phyloP scores from a whole-genome alignment of 768 basidiomycete genomes.

The Tulasnella sp. region DNA sequence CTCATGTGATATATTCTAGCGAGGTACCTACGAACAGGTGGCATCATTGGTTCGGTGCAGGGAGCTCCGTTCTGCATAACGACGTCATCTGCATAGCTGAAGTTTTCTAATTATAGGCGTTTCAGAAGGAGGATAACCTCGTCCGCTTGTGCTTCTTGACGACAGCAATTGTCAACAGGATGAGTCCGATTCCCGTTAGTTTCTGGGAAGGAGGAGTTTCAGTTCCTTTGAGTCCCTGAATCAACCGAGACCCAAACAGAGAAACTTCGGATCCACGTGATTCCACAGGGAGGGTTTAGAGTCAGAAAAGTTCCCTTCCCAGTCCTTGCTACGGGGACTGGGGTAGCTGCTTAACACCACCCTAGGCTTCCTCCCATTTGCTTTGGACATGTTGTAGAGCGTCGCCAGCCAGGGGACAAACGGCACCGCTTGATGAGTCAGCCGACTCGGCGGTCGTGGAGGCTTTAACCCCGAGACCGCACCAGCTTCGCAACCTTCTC shows the following conservation, averaged over 20 bases:
- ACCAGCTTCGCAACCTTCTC: too few species aligned
- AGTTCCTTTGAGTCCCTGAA: background rate
- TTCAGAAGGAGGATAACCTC: background rate
- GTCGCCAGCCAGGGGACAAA: too few species aligned
- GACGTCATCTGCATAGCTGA: background rate
- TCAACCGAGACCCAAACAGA: background rate
- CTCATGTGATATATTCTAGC: too few species aligned
- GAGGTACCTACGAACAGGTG: too few species aligned
- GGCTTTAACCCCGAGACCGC: background rate
- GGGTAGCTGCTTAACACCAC: too few species aligned
- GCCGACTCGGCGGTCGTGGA: background rate
- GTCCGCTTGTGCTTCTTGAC: background rate
- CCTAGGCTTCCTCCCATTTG: background rate
- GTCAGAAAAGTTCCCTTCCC: background rate
- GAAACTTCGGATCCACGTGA: background rate
- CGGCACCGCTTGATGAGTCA: too few species aligned
- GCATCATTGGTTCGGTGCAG: too few species aligned
- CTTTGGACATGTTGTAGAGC: background rate
- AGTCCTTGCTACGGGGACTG: background rate
- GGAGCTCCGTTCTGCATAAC: too few species aligned
- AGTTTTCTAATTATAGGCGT: background rate
- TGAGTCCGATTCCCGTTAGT: background rate
- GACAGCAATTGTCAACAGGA: background rate
- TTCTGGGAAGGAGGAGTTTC: background rate
- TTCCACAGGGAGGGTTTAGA: background rate